Percentiles rank a stretch among this genome's conserved stretches.
Evolutionary conservation across 169 alveolate species (phyloP).

Genomic region (Plasmodium coatneyi): DNA sequence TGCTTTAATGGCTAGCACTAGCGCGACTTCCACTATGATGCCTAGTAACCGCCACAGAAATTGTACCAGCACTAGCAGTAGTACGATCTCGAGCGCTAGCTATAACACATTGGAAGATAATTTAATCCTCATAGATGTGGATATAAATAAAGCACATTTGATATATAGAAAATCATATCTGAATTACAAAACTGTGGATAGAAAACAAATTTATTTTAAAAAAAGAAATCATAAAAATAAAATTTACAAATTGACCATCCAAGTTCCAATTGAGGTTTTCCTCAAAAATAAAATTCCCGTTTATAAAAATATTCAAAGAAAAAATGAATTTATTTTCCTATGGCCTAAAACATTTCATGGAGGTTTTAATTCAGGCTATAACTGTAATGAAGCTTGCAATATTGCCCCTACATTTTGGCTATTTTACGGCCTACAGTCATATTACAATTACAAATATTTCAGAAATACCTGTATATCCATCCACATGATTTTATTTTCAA

Average conservation of each 20-base stretch:
- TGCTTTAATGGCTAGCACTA: not conserved
- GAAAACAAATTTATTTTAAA: constrained; percentile 46
- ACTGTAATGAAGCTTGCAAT: constrained; percentile 97
- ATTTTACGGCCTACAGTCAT: constrained; percentile 84
- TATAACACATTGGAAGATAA: not conserved
- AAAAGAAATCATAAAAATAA: constrained; percentile 82
- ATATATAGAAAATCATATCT: constrained; percentile 26
- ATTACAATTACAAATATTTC: constrained; percentile 79
- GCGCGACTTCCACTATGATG: not conserved
- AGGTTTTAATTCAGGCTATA: constrained; percentile 95
- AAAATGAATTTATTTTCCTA: constrained; percentile 92
- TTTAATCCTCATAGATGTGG: constrained; percentile 7
- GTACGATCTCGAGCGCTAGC: not conserved
- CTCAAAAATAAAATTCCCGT: constrained; percentile 88
- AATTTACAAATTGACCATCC: constrained; percentile 85
- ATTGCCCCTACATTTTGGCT: constrained; percentile 93
- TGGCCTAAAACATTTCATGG: constrained; percentile 94
- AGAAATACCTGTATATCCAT: constrained; percentile 87
- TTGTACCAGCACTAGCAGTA: not conserved
- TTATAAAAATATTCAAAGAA: constrained; percentile 88
- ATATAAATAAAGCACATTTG: constrained; percentile 23
- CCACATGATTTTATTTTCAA: constrained; percentile 77
- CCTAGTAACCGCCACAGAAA: not conserved
- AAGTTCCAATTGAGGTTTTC: constrained; percentile 91
- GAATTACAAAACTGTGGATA: constrained; percentile 49